Evolutionary conservation across 192 early-diverging fungal species (phyloP).

Genomic region (Backusella macrospora): DNA sequence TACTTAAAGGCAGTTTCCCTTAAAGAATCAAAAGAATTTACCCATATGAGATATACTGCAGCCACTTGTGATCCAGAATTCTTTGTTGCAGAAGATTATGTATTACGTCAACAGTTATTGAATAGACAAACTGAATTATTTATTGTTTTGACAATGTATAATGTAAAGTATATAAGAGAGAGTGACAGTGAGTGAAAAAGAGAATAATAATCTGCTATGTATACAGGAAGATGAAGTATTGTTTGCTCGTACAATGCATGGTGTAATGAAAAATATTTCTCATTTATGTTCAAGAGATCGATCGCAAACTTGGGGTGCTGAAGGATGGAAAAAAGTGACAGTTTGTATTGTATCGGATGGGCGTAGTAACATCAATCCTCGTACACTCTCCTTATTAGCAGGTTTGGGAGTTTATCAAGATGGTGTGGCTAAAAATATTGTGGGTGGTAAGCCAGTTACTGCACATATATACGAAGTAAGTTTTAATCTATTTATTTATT

Average conservation of each 20-base stretch:
- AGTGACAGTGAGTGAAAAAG: background rate
- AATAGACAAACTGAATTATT: conserved; percentile 75
- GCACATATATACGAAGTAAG: conserved; percentile 64
- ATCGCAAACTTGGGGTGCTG: conserved; percentile 52
- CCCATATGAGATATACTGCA: conserved; percentile 93
- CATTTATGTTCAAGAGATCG: conserved; percentile 63
- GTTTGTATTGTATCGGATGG: conserved; percentile 80
- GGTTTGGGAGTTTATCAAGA: conserved; percentile 79
- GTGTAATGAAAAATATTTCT: conserved; percentile 73
- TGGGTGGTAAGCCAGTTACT: conserved; percentile 61
- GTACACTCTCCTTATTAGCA: conserved; percentile 64
- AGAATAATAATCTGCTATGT: background rate
- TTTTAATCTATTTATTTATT: background rate
- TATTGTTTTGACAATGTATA: conserved; percentile 85
- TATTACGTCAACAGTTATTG: conserved; percentile 74
- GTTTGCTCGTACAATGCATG: conserved; percentile 72
- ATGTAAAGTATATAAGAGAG: conserved; percentile 43
- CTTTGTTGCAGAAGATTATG: conserved; percentile 75
- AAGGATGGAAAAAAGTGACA: conserved; percentile 75
- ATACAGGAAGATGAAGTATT: conserved; percentile 67
- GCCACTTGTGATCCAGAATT: conserved; percentile 87
- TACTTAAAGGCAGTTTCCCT: conserved; percentile 55
- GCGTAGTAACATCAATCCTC: conserved; percentile 60
- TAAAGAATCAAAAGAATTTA: conserved; percentile 78
- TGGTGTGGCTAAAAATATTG: conserved; percentile 63